Percentiles rank a stretch among this genome's conserved stretches.
Evolutionary conservation across 169 alveolate genomes (phyloP).

Genomic region (Eimeria nieschulzi): DNA sequence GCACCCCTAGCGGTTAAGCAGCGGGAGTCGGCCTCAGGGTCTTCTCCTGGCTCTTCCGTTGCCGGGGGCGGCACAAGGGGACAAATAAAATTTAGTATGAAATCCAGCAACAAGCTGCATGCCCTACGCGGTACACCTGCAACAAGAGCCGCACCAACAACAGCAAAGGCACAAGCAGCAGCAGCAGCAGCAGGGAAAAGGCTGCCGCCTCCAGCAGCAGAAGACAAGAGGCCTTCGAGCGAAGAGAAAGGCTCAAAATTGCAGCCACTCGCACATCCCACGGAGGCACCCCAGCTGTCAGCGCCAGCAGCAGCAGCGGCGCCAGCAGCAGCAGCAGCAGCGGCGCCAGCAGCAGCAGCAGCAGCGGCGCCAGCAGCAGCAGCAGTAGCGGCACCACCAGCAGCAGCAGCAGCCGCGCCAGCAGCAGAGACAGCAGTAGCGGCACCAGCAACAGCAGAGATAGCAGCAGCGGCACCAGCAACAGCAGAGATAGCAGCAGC

Average conservation of each 20-base stretch:
- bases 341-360: neutral
- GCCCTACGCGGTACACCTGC: conserved; percentile 21
- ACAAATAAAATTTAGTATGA: conserved; percentile 5
- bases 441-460: neutral
- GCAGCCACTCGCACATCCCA: neutral
- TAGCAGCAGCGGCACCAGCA: neutral
- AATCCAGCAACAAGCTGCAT: conserved; percentile 9
- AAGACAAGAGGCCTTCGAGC: neutral
- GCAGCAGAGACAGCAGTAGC: neutral
- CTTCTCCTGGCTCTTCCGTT: neutral
- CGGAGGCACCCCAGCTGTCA: neutral
- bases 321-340: neutral
- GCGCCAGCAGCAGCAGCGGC: conserved; percentile 10
- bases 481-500: conserved; percentile 3
- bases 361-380: neutral
- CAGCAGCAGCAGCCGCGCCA: conserved; percentile 8
- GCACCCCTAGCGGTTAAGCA: neutral
- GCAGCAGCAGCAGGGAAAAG: neutral
- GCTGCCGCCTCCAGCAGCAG: neutral
- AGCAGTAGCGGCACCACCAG: neutral
- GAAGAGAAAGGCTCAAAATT: neutral
- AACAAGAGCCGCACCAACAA: neutral
- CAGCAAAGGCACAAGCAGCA: neutral
- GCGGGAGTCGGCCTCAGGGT: neutral
- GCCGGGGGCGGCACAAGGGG: conserved; percentile 5